Evolutionary conservation across 805 yeast species (phyloP), one percentile per base, ranked within the genome.

Genomic region (Ascoidea tarda): DNA sequence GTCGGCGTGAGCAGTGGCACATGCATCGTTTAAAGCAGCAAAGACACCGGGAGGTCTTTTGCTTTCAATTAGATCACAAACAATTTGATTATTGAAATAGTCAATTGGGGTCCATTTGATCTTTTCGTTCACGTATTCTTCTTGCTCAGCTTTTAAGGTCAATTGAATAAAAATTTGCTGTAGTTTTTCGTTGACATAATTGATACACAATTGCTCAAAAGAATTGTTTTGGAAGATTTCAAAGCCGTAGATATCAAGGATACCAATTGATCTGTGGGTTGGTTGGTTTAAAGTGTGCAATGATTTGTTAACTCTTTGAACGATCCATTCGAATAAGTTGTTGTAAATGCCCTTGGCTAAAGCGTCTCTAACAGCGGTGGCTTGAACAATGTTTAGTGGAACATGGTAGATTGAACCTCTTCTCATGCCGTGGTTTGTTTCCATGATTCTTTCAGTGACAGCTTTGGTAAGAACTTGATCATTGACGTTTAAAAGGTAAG

Each of bases 1-100:
- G 64, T 93, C 98, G 4, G 99, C 99, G 65, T 93, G 99, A 0
- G 99, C 99, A 32, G 98, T 93, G 45, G 96, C 97, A 62, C 89
- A 84, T 0, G 98, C 91, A 72, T 93, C 99, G 68, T 91, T 93
- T 69, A 93, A 76, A 2, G 96, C 96, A 2, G 98, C 95, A 71
- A 93, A 90, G 48, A 93, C 76, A 55, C 99, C 99, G 1, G 97
- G 97, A 1, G 99, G 98, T 63, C 96, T 80, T 55, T 80, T 79
- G 33, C 87, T 84, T 69, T 93, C 99, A 63, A 93, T 93, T 64
- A 93, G 75, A 61, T 93, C 99, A 72, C 98, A 93, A 33, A 93
- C 99, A 59, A 93, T 84, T 69, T 91, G 83, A 70, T 93, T 93
- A 69, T 93, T 93, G 72, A 93, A 93, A 68, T 89, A 93, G 57